A percentile compares a stretch with the other conserved stretches of the same genome.
Conservation (phyloP, 257 asterid genomes). For the Forsythia viridissima region DNA sequence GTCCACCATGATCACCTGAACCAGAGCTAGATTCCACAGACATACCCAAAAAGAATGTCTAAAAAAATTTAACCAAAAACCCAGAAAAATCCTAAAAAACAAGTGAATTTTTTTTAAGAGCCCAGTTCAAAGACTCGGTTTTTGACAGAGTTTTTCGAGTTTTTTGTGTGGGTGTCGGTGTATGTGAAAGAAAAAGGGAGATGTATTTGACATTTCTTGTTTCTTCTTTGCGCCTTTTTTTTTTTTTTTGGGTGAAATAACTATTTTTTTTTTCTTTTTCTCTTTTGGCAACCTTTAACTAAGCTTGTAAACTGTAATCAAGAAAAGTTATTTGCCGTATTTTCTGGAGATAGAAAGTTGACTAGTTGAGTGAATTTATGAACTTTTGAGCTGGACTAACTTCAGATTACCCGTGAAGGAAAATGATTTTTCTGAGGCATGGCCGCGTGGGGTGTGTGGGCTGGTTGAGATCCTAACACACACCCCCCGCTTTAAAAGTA, state of each 20-base stretch:
- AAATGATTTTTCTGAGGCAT: constrained; percentile 37
- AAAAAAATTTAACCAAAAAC: neutral
- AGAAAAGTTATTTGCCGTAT: neutral
- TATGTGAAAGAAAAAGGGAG: constrained; percentile 32
- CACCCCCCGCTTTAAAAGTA: neutral
- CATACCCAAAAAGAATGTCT: constrained; percentile 28
- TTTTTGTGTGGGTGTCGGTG: constrained; percentile 34
- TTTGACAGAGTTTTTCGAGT: constrained; percentile 14
- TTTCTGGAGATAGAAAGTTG: constrained; percentile 39
- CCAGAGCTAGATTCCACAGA: constrained; percentile 63
- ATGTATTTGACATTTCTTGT: constrained; percentile 31
- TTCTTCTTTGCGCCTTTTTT: constrained; percentile 10
- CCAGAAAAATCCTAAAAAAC: neutral
- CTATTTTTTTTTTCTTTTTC: neutral
- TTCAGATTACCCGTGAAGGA: constrained; percentile 59
- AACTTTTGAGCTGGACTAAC: constrained; percentile 78
- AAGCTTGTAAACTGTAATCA: neutral
- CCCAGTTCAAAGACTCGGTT: constrained; percentile 30
- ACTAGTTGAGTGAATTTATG: constrained; percentile 35
- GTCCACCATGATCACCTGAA: constrained; percentile 64
- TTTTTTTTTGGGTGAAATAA: constrained; percentile 23
- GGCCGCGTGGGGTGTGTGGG: neutral
- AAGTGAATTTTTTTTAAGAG: constrained; percentile 16
- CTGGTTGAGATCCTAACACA: no score
- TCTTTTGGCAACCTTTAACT: neutral